A percentile compares a stretch with the other conserved stretches of the same genome.
Evolutionary conservation across 305 asterid species (phyloP).

Genomic region (Withania somnifera): DNA sequence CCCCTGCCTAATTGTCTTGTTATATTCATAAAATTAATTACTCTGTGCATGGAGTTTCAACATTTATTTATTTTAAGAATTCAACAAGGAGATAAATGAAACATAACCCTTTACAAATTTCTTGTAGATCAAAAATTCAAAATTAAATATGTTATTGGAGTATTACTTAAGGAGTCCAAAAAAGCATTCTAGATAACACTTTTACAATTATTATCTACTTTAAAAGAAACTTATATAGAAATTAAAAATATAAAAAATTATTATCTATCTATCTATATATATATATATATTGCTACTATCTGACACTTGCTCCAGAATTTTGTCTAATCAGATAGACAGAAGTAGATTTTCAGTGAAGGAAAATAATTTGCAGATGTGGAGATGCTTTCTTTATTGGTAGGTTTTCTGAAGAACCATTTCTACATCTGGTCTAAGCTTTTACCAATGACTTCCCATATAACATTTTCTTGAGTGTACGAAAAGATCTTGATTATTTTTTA

Average conservation of each 20-base stretch:
- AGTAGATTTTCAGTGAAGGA: neutral
- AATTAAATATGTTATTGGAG: too few relatives aligned
- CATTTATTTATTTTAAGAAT: neutral
- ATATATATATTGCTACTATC: neutral
- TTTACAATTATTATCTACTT: neutral
- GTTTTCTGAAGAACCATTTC: too few relatives aligned
- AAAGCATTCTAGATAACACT: too few relatives aligned
- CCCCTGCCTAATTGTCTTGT: neutral
- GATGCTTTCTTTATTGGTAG: neutral
- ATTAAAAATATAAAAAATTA: neutral
- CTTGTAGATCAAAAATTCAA: too few relatives aligned
- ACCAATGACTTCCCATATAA: too few relatives aligned
- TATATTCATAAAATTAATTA: too few relatives aligned
- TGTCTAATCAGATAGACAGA: neutral
- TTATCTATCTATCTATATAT: neutral
- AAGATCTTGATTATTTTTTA: too few relatives aligned
- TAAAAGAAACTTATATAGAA: neutral
- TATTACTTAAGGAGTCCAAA: too few relatives aligned
- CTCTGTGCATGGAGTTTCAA: neutral
- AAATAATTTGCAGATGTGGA: neutral
- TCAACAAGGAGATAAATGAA: neutral
- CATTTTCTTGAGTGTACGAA: too few relatives aligned
- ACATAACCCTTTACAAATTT: neutral
- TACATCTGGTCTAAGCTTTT: too few relatives aligned
- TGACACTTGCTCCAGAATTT: neutral